Conservation (phyloP, 768 basidiomycete species). For the Tricholoma furcatifolium region DNA sequence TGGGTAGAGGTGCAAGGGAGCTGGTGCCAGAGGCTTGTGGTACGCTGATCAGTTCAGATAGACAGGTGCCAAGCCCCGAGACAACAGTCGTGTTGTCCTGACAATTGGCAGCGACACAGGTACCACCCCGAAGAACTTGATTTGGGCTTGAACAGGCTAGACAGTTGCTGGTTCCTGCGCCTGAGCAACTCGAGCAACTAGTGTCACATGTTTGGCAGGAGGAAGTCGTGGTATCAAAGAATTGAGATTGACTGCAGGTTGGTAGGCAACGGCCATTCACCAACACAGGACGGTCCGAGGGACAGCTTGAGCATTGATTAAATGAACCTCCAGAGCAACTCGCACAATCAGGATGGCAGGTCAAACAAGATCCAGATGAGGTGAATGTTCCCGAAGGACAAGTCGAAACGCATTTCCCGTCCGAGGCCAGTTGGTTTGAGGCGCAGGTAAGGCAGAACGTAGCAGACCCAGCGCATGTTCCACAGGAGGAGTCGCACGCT, state of each 20-base stretch:
- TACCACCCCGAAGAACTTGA: slow-evolving; percentile 41
- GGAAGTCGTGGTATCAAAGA: slow-evolving; percentile 61
- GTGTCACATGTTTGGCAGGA: slow-evolving; percentile 68
- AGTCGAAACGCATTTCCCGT: slow-evolving; percentile 67
- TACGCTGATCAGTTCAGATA: slow-evolving; percentile 64
- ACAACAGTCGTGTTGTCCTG: slow-evolving; percentile 52
- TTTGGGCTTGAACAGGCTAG: slow-evolving; percentile 52
- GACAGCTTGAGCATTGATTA: slow-evolving; percentile 75
- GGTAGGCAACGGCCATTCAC: slow-evolving; percentile 73
- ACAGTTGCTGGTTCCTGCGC: slow-evolving; percentile 50
- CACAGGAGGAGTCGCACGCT: slow-evolving; percentile 57
- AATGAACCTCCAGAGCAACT: slow-evolving; percentile 72
- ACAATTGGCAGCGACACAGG: slow-evolving; percentile 65
- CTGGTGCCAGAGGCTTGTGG: slow-evolving; percentile 47
- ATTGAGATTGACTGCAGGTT: slow-evolving; percentile 68
- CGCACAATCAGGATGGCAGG: slow-evolving; percentile 82
- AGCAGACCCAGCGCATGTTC: slow-evolving; percentile 64
- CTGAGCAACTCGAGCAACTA: slow-evolving; percentile 64
- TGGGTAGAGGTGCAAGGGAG: slow-evolving; percentile 46
- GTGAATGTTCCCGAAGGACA: slow-evolving; percentile 73
- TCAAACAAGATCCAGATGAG: slow-evolving; percentile 60
- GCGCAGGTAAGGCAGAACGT: slow-evolving; percentile 74
- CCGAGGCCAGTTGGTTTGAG: slow-evolving; percentile 62
- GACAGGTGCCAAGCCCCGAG: slow-evolving; percentile 73
- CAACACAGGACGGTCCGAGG: slow-evolving; percentile 65